Evolutionary conservation across 2,329 filamentous ascomycete genomes (phyloP), one percentile per base, ranked within the genome.

Genomic region (Teratosphaeria epicoccoides): DNA sequence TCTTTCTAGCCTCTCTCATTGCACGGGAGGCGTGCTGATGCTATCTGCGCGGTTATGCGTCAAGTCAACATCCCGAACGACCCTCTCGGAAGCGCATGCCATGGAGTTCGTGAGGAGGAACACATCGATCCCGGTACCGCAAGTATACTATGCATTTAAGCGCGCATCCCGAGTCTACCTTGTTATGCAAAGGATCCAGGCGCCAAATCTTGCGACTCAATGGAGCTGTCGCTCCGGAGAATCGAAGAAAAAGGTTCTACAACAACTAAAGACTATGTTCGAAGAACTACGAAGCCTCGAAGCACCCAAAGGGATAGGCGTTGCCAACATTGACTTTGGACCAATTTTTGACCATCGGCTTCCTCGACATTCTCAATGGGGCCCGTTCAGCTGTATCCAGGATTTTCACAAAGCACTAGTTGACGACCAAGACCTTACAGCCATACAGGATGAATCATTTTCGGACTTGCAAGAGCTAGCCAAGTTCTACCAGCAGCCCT

Each of bases 101-200:
- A 71, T 76, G 63, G 55, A 63, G 24, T 74, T 69, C 47, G 55
- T 76, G 45, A 63, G 67, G 5, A 46, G 62, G n/a, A 63, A 73
- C 47, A 76, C 73, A 3, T 64, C 63, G 1, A 66, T 77, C 22
- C 73, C 74, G 3, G 69, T 76, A 0, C 74, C 75, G 2, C 66
- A 67, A 9, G 64, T 77, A 1, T 64, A 73, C 55, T 73, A 66
- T 54, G 64, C 73, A 33, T 77, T 77, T 47, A 49, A 64, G 1
- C 62, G 68, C 49, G 65, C 67, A 10, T 66, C 66, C 20, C 55
- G 56, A 3, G 64, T 70, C 0, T 75, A 74, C 56, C 75, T 77
- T 43, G 63, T 76, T 1, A 78, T 78, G 74, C 47, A 58, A 24
- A 54, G 52, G 40, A 57, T 63, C 6, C 29, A 51, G 11, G 61